Conservation (phyloP, 2,329 filamentous ascomycete genomes). For the Venturia oleaginea region DNA sequence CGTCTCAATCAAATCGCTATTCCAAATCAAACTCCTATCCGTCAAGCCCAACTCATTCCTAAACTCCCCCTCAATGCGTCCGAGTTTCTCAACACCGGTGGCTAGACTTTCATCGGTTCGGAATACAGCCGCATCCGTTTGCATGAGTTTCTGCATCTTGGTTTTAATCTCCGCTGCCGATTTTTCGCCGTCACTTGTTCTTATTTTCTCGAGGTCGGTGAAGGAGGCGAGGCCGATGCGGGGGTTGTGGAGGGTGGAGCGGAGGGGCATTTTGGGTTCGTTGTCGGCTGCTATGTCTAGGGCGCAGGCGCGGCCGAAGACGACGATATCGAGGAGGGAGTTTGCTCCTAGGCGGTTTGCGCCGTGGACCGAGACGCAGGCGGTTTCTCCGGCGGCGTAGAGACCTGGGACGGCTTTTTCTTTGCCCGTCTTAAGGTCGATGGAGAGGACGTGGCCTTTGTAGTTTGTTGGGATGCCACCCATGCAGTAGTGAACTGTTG, state of each 20-base stretch:
- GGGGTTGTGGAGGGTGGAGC: conserved; percentile 23
- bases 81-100: conserved; percentile 26
- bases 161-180: conserved; percentile 30
- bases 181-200: conserved; percentile 29
- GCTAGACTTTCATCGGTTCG: conserved; percentile 31
- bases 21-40: conserved; percentile 41
- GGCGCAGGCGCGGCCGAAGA: conserved; percentile 40
- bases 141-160: conserved; percentile 40
- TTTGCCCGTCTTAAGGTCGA: conserved; percentile 26
- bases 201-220: conserved; percentile 27
- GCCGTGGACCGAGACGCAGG: conserved; percentile 41
- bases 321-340: conserved; percentile 41
- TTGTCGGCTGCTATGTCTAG: conserved; percentile 34
- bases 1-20: conserved; percentile 39
- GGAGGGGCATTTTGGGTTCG: conserved; percentile 26
- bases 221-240: conserved; percentile 29
- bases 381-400: conserved; percentile 41
- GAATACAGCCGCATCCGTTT: conserved; percentile 38
- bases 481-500: conserved; percentile 46
- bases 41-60: conserved; percentile 27
- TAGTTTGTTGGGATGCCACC: conserved; percentile 43
- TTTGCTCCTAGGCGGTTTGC: conserved; percentile 42
- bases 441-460: conserved; percentile 38
- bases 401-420: conserved; percentile 37
- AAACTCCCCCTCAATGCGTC: conserved; percentile 30